These are phyloP conservation scores for Ophiostoma tasmaniense DNA, from an alignment of 2,329 filamentous ascomycete species.

Conservation along the genomic window DNA sequence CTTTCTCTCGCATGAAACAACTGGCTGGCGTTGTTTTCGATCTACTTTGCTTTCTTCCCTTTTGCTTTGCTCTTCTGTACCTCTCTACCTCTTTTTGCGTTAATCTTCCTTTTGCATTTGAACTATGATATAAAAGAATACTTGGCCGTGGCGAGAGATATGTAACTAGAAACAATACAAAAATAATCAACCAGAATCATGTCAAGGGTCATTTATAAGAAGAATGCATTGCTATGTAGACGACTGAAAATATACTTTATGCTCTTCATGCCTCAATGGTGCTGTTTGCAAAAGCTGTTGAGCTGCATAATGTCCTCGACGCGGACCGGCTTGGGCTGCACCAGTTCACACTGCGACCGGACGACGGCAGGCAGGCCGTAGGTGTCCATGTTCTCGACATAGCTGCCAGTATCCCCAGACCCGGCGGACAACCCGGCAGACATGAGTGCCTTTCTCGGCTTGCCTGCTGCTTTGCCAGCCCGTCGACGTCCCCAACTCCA, in stretches of 20 bases:
- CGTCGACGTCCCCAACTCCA: constrained; percentile 16
- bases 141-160: background rate
- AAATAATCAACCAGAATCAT: background rate
- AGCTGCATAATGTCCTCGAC: constrained; percentile 20
- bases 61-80: background rate
- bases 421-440: background rate
- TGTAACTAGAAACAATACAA: background rate
- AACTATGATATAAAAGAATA: constrained; percentile 1
- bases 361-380: constrained; percentile 16
- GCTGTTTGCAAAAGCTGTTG: background rate
- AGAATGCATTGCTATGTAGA: background rate
- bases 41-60: background rate
- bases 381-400: background rate
- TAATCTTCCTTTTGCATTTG: background rate
- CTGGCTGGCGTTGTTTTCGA: constrained; percentile 15
- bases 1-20: constrained; percentile 9
- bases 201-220: background rate
- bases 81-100: background rate
- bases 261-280: background rate
- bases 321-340: constrained; percentile 26
- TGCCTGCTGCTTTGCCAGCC: background rate
- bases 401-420: background rate
- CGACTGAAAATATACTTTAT: background rate
- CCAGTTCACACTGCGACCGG: constrained; percentile 23
- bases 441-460: background rate